These are phyloP conservation scores for Coemansia sp. DNA, from an alignment of 192 early-diverging fungal species.

Conservation along the genomic window DNA sequence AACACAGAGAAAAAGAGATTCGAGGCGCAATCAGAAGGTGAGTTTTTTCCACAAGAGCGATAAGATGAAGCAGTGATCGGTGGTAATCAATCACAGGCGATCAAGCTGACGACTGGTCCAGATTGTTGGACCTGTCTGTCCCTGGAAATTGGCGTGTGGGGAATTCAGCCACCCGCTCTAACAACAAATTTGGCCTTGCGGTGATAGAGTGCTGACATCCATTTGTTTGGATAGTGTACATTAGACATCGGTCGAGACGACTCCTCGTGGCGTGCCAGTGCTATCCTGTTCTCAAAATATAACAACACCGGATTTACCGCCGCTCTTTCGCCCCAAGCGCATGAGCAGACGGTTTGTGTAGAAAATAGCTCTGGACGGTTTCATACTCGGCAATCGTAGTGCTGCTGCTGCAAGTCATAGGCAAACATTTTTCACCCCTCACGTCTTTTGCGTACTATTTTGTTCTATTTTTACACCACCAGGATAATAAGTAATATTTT, in stretches of 20 bases:
- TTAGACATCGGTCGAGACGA: no score
- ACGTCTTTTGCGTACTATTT: not conserved
- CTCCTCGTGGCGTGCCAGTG: no score
- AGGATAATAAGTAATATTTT: not conserved
- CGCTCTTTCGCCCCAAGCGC: not conserved
- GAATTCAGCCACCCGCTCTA: not conserved
- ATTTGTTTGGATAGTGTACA: no score
- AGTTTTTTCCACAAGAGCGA: not conserved
- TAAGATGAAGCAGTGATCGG: not conserved
- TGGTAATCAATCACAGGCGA: not conserved
- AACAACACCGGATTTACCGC: not conserved
- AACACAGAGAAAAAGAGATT: slow-evolving; percentile 9
- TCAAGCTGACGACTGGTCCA: not conserved
- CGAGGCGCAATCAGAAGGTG: not conserved
- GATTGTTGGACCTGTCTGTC: not conserved
- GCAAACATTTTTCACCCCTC: not conserved
- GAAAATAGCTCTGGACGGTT: not conserved
- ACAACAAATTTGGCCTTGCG: not conserved
- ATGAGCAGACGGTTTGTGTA: no score
- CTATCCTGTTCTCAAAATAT: not conserved
- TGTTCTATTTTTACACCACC: slow-evolving; percentile 5
- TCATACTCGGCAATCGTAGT: not conserved
- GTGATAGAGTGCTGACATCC: no score
- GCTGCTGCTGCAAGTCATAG: not conserved
- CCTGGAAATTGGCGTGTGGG: not conserved